phyloP scores from a whole-genome alignment of 805 yeast genomes.

The Lachancea fermentati region DNA sequence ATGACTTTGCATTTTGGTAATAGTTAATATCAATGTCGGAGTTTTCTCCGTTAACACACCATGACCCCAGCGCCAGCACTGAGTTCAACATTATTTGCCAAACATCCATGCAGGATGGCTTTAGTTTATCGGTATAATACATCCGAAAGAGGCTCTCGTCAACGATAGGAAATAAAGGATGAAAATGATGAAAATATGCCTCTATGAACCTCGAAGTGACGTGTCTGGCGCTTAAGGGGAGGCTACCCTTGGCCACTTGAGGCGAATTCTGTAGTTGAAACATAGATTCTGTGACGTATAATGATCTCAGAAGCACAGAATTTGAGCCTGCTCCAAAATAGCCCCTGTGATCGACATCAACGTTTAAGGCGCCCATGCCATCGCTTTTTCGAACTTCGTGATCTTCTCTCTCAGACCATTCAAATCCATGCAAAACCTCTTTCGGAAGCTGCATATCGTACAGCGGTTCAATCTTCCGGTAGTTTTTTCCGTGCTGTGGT shows the following conservation, averaged over 20 bases:
- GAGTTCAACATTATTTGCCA: slow-evolving; percentile 54
- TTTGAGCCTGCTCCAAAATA: slow-evolving; percentile 63
- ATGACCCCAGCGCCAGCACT: slow-evolving; percentile 61
- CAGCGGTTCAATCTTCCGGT: slow-evolving; percentile 11
- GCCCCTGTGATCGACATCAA: slow-evolving; percentile 49
- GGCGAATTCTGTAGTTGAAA: not conserved
- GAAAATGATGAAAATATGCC: slow-evolving; percentile 53
- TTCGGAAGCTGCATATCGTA: slow-evolving; percentile 37
- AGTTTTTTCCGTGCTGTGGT: slow-evolving; percentile 23
- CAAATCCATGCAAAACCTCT: slow-evolving; percentile 47
- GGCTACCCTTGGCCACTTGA: not conserved
- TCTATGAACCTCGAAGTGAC: slow-evolving; percentile 34
- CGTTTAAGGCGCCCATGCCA: slow-evolving; percentile 61
- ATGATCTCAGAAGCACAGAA: slow-evolving; percentile 46
- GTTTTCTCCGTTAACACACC: slow-evolving; percentile 55
- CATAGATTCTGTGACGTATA: slow-evolving; percentile 15
- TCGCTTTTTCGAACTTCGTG: slow-evolving; percentile 31
- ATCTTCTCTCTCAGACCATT: slow-evolving; percentile 52
- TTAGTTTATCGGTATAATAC: slow-evolving; percentile 36
- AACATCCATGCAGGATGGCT: slow-evolving; percentile 37
- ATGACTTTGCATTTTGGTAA: slow-evolving; percentile 47
- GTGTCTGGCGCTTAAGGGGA: slow-evolving; percentile 10
- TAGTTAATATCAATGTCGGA: slow-evolving; percentile 47
- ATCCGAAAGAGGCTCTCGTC: slow-evolving; percentile 49
- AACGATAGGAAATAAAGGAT: slow-evolving; percentile 56